phyloP scores from a whole-genome alignment of 768 basidiomycete species.

The Tephrocybe sp. region DNA sequence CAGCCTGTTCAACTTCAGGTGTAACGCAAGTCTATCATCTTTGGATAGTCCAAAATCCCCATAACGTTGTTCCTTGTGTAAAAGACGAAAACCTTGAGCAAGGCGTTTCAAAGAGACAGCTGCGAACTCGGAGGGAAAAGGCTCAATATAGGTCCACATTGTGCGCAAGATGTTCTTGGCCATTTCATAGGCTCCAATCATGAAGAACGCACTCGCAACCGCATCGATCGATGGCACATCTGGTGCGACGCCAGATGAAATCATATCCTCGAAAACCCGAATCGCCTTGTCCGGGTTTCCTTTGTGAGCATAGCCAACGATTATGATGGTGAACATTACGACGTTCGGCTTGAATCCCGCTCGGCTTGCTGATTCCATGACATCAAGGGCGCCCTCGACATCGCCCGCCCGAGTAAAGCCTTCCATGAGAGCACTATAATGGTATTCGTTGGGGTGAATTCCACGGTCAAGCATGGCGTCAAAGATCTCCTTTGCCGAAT shows the following conservation, averaged over 20 bases:
- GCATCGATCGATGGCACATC: conserved; percentile 75
- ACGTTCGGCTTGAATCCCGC: conserved; percentile 58
- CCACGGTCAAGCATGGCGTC: conserved; percentile 63
- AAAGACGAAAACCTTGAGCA: conserved; percentile 45
- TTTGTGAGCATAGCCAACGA: conserved; percentile 67
- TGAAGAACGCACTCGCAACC: conserved; percentile 65
- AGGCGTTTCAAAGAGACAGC: conserved; percentile 46
- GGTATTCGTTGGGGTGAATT: conserved; percentile 69
- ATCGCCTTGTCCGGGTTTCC: conserved; percentile 55
- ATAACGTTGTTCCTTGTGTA: conserved; percentile 23
- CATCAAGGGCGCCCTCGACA: conserved; percentile 50
- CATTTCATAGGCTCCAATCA: conserved; percentile 47
- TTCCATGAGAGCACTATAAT: conserved; percentile 75
- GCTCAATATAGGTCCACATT: conserved; percentile 65
- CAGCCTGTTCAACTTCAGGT: conserved; percentile 32
- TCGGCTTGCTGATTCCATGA: conserved; percentile 51
- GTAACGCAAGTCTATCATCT: conserved; percentile 34
- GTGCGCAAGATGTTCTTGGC: conserved; percentile 56
- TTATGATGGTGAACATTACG: conserved; percentile 76
- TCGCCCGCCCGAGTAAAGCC: conserved; percentile 67
- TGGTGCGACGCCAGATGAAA: conserved; percentile 58
- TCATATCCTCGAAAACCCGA: conserved; percentile 61
- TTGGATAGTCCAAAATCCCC: conserved; percentile 26
- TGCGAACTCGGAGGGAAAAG: conserved; percentile 54
- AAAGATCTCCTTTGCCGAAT: conserved; percentile 54